Conservation (phyloP, 305 asterid species). For the Fraxinus floribunda region DNA sequence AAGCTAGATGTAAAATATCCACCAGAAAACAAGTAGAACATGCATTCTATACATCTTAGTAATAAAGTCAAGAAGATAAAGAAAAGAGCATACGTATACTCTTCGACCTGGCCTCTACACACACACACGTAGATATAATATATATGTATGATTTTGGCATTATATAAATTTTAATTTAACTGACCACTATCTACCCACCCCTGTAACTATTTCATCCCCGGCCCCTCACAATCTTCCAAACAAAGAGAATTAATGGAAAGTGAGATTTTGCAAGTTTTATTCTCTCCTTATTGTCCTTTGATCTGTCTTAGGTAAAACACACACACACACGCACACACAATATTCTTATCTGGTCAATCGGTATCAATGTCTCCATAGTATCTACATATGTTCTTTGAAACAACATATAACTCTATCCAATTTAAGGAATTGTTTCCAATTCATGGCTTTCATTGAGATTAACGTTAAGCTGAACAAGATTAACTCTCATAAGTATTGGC, state of each 20-base stretch:
- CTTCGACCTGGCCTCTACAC: not conserved
- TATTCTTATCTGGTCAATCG: constrained; percentile 41
- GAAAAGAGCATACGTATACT: not conserved
- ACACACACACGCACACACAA: too few species aligned
- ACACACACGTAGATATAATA: not conserved
- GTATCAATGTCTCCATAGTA: constrained; percentile 30
- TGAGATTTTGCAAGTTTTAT: constrained; percentile 57
- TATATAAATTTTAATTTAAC: constrained; percentile 23
- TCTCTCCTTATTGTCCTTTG: constrained; percentile 21
- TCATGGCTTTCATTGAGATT: constrained; percentile 29
- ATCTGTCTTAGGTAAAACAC: not conserved
- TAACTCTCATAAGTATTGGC: not conserved
- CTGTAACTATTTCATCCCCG: constrained; percentile 25
- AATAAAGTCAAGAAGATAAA: constrained; percentile 37
- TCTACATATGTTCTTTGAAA: constrained; percentile 27
- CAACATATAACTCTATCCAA: constrained; percentile 21
- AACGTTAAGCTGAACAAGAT: not conserved
- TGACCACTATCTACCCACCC: constrained; percentile 48
- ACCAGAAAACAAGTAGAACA: constrained; percentile 21
- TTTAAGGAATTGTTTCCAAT: not conserved
- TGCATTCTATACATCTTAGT: constrained; percentile 29
- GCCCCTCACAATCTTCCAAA: constrained; percentile 70
- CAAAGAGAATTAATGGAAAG: constrained; percentile 67
- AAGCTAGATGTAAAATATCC: constrained; percentile 25
- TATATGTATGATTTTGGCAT: not conserved